phyloP scores from a whole-genome alignment of 306 rosid genomes.

The Trifolium pratense region DNA sequence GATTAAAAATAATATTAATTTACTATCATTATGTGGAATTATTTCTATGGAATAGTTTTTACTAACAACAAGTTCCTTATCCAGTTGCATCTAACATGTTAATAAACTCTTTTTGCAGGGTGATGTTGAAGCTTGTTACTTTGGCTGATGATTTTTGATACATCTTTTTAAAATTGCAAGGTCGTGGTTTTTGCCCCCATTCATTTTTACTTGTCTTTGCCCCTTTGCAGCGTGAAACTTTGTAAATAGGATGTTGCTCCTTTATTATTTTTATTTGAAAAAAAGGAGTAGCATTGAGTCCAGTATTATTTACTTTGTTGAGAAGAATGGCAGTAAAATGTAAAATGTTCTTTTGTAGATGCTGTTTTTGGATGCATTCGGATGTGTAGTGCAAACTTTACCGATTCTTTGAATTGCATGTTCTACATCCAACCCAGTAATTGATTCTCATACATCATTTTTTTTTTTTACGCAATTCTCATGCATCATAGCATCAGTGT shows the following conservation, averaged over 20 bases:
- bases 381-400: conserved; percentile 41
- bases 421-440: neutral
- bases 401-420: conserved; percentile 14
- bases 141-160: conserved; percentile 49
- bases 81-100: conserved; percentile 33
- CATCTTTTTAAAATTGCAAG: conserved; percentile 32
- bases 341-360: conserved; percentile 41
- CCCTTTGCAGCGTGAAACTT: conserved; percentile 58
- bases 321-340: conserved; percentile 35
- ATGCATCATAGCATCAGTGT: neutral
- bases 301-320: conserved; percentile 41
- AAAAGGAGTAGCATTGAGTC: conserved; percentile 56
- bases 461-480: too few species aligned
- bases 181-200: conserved; percentile 45
- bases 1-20: conserved; percentile 16
- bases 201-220: conserved; percentile 56
- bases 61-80: neutral
- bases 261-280: conserved; percentile 39
- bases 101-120: conserved; percentile 48
- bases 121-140: conserved; percentile 53
- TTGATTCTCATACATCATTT: too few species aligned
- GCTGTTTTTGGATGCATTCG: conserved; percentile 35
- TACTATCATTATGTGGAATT: neutral
- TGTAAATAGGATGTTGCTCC: conserved; percentile 70
- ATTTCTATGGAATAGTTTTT: conserved; percentile 7